These are phyloP conservation scores for Hypoxylon sp. DNA, from an alignment of 2,329 filamentous ascomycete genomes.

Conservation along the genomic window DNA sequence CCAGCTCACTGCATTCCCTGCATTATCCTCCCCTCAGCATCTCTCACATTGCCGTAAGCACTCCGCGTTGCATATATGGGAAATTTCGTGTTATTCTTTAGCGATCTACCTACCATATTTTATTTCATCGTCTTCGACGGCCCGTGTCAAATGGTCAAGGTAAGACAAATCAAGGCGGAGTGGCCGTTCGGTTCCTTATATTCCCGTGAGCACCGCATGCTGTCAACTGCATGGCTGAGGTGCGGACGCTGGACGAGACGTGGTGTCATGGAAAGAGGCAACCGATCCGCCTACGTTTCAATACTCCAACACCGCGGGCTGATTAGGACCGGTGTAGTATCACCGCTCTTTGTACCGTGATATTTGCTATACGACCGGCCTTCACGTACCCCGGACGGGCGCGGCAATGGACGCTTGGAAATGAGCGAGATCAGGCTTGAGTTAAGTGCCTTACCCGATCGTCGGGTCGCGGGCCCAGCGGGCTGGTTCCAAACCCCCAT, in stretches of 20 bases:
- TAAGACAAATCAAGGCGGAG: too few relatives aligned
- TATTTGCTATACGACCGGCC: too few relatives aligned
- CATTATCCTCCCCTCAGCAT: too few relatives aligned
- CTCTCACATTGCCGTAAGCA: too few relatives aligned
- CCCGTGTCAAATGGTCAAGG: too few relatives aligned
- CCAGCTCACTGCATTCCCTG: background rate
- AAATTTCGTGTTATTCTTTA: background rate
- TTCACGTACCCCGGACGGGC: background rate
- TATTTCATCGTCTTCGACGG: too few relatives aligned
- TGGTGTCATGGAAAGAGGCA: background rate
- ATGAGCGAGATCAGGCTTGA: conserved; percentile 10
- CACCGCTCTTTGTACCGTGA: conserved; percentile 35
- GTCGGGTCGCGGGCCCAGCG: conserved; percentile 24
- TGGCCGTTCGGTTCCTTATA: too few relatives aligned
- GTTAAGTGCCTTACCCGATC: conserved; percentile 10
- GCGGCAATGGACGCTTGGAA: background rate
- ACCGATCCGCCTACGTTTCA: background rate
- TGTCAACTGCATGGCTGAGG: conserved; percentile 8
- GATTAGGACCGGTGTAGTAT: conserved; percentile 9
- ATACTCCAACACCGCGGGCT: background rate
- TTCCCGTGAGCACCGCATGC: conserved; percentile 11
- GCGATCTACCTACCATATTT: background rate
- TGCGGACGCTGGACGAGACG: background rate
- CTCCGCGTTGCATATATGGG: background rate
- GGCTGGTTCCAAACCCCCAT: conserved; percentile 23